phyloP scores from a whole-genome alignment of 2,329 filamentous ascomycete genomes.

The Orbilia brochopaga region DNA sequence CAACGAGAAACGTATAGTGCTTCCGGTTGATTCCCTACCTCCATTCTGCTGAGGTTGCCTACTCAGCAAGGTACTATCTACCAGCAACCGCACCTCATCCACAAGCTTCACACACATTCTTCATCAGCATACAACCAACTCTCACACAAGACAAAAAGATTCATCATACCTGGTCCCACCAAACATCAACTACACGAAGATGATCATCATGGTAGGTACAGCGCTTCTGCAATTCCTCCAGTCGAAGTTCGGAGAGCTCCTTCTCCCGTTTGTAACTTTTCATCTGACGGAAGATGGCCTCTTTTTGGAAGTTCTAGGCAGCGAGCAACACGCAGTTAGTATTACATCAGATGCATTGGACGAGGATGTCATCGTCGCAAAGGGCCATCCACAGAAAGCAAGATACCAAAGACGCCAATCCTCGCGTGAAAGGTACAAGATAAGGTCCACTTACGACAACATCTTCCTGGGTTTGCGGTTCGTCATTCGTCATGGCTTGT shows the following conservation, averaged over 20 bases:
- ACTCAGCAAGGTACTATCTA: constrained; percentile 60
- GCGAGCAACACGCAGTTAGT: constrained; percentile 28
- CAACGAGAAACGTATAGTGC: constrained; percentile 53
- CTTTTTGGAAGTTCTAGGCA: constrained; percentile 83
- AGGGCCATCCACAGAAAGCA: too few relatives aligned
- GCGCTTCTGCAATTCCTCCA: constrained; percentile 79
- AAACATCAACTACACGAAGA: constrained; percentile 84
- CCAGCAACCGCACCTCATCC: constrained; percentile 69
- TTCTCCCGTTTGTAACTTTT: constrained; percentile 95
- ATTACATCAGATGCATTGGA: not conserved
- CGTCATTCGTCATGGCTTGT: constrained; percentile 61
- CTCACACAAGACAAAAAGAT: constrained; percentile 21
- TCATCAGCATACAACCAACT: constrained; percentile 53
- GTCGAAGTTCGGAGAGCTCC: constrained; percentile 76
- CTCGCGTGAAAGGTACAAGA: constrained; percentile 1
- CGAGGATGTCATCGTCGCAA: constrained; percentile 2
- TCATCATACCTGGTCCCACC: constrained; percentile 83
- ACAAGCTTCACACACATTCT: constrained; percentile 62
- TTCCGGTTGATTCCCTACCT: constrained; percentile 56
- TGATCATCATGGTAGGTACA: constrained; percentile 89
- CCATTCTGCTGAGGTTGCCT: constrained; percentile 60
- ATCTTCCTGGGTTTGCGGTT: constrained; percentile 55
- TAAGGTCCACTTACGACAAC: constrained; percentile 54
- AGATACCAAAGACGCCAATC: too few relatives aligned
- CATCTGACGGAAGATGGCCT: constrained; percentile 97